Evolutionary conservation across 2,329 filamentous ascomycete species (phyloP), one percentile per base, ranked within the genome.

Genomic region (Talaromyces verruculosus): DNA sequence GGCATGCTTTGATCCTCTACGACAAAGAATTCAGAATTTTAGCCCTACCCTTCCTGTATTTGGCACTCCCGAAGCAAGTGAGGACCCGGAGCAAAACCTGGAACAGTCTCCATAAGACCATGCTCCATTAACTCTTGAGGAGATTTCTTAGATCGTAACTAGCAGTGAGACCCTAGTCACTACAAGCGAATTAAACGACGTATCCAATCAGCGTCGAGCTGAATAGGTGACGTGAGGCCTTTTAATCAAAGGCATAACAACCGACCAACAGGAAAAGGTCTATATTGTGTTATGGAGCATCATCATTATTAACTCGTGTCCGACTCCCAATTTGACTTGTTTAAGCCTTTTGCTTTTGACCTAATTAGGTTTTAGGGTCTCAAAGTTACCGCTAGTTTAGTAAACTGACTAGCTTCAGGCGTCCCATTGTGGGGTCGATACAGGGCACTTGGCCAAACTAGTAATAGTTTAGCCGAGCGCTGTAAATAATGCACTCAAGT

Each of bases 271-370:
- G 28, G 15, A 53, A 33, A 33, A 5, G 28, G 11, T 53, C 25
- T 53, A 53, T 19, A 53, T 53, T 53, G 49, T 8, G 8, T 10
- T 53, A 53, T 53, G 49, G 49, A 53, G 49, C 49, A 53, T 33
- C 15, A 30, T 30, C 22, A n/a, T 30, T 30, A 10, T 35, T 35
- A 35, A 53, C 7, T 53, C 13, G 22, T 53, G 25, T n/a, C n/a
- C n/a, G n/a, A n/a, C n/a, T n/a, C 33, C 28, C 25, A 53, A 53
- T 13, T 37, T 37, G 11, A 53, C 28, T 53, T n/a, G 10, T 30
- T 53, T 11, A 11, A 30, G 49, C 49, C 49, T 33, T 33, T 1
- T 33, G 30, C 11, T 53, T 51, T 6, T 6, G 7, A 7, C 13
- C 13, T 51, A 51, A 30, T 51, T 51, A 51, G 47, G 25, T 25